Base-by-base conservation (phyloP, 139 green algal genomes). In the Dunaliella sp. region DNA sequence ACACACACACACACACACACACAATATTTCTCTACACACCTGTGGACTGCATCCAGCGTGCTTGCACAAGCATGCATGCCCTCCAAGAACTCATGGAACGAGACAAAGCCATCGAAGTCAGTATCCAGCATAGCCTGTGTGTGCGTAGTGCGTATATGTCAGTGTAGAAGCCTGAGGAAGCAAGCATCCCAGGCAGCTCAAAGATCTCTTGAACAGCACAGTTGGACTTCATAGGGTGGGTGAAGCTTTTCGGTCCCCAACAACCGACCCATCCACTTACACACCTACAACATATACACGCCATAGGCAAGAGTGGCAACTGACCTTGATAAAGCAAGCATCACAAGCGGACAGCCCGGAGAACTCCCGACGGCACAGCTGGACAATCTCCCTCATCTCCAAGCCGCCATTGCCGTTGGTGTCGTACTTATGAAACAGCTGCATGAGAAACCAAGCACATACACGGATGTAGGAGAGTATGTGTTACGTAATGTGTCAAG, bases 121-220 rank as follows among this genome's bases (percentile, higher is more conserved):
- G 85, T 80, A 37, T 91, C 88, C 3, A 91, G 88, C 37, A 91
- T 88, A 2, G 88, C 88, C 88, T 91, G 83, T 3, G 77, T 1
- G 26, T 3, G 31, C 77, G 33, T 26, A 3, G 3, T 21, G 74
- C 25, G 26, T 30, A 33, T 33, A 16, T 26, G 28, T 30, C 74
- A 80, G 31, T n/a, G n/a, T n/a, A n/a, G n/a, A n/a, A n/a, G n/a
- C n/a, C n/a, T n/a, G n/a, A n/a, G n/a, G n/a, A n/a, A n/a, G n/a
- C n/a, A n/a, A n/a, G n/a, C n/a, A n/a, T n/a, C n/a, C n/a, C n/a
- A n/a, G n/a, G n/a, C n/a, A n/a, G n/a, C n/a, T n/a, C n/a, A n/a
- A n/a, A n/a, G n/a, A n/a, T n/a, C n/a, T n/a, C n/a, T n/a, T n/a
- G n/a, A n/a, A n/a, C n/a, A n/a, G n/a, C n/a, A n/a, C n/a, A n/a